Base-by-base conservation (phyloP, 1,284 basidiomycete species). In the Leccinum griseonigrum region DNA sequence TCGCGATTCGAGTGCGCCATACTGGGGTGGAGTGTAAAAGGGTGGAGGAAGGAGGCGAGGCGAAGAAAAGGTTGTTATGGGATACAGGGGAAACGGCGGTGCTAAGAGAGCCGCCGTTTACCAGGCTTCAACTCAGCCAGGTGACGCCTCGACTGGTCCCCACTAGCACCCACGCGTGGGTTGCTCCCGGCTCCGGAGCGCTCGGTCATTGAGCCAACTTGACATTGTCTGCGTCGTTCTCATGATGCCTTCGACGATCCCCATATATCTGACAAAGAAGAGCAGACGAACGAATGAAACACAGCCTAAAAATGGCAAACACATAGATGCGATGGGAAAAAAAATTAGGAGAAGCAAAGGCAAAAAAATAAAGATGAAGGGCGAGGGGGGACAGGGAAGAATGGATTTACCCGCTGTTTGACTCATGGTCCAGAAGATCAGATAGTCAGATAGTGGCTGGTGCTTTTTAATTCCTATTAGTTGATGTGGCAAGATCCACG, bases 241-340 rank as follows among this genome's bases (percentile, higher is more conserved):
- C 29, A 22, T 48, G 36, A 29, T 51, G 13, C 50, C 50, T 51
- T 29, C 32, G 18, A 16, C 32, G 29, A 48, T 28, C 34, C 38
- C 64, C 38, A 66, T 43, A 59, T 51, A 16, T 50, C 32, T 3
- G 51, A 67, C 64, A 56, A 53, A 51, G 55, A 7, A 56, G 38
- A 50, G 26, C 29, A 52, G 51, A 51, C 14, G 9, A n/a, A n/a
- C 51, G 3, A 29, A 22, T 7, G 32, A 38, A 16, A 43, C 28
- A 38, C 36, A 5, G 40, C 31, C 29, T 14, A n/a, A 22, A 43
- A 28, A 29, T 14, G 31, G 50, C 14, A 9, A 36, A 38, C 9
- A 3, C 7, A 16, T 56, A 6, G 6, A 28, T 14, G 36, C 22
- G 36, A 56, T 59, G 60, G 28, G 29, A 53, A 32, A 31, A 26